Evolutionary conservation across 306 rosid genomes (phyloP).

Genomic region (Fragaria nilgerrensis): DNA sequence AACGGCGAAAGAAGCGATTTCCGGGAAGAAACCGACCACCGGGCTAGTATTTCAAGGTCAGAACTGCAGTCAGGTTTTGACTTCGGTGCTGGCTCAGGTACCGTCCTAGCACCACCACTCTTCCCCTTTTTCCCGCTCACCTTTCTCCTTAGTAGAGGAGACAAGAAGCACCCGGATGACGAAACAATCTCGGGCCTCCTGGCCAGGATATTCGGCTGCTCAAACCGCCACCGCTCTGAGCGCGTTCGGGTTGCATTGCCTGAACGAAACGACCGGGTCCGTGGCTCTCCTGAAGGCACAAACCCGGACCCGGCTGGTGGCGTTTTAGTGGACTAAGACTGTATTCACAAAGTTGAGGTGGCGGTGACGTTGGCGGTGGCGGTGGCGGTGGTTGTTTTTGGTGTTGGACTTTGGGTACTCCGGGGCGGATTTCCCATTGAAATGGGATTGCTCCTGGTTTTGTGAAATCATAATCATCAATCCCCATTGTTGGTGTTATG

Average conservation of each 20-base stretch:
- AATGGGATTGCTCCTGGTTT: constrained; percentile 82
- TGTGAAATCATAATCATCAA: constrained; percentile 46
- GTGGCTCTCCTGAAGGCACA: constrained; percentile 35
- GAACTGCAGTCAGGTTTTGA: constrained; percentile 32
- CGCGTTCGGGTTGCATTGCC: constrained; percentile 32
- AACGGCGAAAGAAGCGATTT: constrained; percentile 56
- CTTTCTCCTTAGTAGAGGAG: constrained; percentile 49
- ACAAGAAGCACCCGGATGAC: constrained; percentile 65
- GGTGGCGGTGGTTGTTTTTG: constrained; percentile 14
- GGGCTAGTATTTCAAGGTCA: constrained; percentile 50
- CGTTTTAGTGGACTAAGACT: constrained; percentile 39
- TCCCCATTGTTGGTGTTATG: constrained; percentile 32
- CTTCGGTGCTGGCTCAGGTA: constrained; percentile 11
- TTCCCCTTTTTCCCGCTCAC: constrained; percentile 25
- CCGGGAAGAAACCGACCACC: constrained; percentile 66
- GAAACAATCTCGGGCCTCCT: constrained; percentile 43
- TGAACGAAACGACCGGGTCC: constrained; percentile 42
- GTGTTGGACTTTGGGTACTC: constrained; percentile 54
- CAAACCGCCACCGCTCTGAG: constrained; percentile 63
- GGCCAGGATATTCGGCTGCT: constrained; percentile 24
- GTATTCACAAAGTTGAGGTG: neutral
- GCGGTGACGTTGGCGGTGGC: neutral
- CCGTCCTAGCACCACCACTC: neutral
- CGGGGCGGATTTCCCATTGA: constrained; percentile 94
- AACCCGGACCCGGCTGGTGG: constrained; percentile 39